Evolutionary conservation across 176 grass and related monocot species (phyloP).

Genomic region (Musa beccarii): DNA sequence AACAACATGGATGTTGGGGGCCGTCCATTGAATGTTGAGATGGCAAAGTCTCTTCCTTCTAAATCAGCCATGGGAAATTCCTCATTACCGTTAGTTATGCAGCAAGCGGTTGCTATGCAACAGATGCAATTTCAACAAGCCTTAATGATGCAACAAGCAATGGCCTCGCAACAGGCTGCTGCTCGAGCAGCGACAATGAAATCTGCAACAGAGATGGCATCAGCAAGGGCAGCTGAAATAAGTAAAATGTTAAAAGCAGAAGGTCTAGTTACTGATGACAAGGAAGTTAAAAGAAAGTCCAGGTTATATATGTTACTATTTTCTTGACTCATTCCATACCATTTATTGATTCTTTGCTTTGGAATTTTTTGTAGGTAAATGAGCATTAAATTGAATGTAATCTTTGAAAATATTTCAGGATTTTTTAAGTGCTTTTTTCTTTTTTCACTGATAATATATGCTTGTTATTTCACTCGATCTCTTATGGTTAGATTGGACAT

Average conservation of each 20-base stretch:
- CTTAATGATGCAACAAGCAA: slow-evolving; percentile 69
- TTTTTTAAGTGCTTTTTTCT: background rate
- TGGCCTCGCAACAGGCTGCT: slow-evolving; percentile 71
- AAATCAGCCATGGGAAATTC: slow-evolving; percentile 48
- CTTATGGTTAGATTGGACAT: background rate
- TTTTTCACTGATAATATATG: background rate
- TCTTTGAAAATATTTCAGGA: background rate
- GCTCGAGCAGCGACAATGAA: slow-evolving; percentile 86
- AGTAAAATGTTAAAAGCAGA: slow-evolving; percentile 89
- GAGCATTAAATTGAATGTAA: background rate
- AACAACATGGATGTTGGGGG: slow-evolving; percentile 82
- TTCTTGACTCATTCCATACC: background rate
- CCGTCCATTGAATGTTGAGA: slow-evolving; percentile 85
- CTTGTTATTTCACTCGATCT: background rate
- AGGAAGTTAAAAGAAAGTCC: slow-evolving; percentile 48
- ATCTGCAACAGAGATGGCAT: slow-evolving; percentile 88
- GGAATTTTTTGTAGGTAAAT: background rate
- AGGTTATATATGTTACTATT: slow-evolving; percentile 32
- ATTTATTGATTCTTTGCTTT: background rate
- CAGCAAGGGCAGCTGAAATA: slow-evolving; percentile 91
- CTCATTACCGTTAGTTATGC: slow-evolving; percentile 76
- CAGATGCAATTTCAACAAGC: slow-evolving; percentile 98
- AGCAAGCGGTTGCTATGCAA: slow-evolving; percentile 89
- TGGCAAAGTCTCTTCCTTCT: slow-evolving; percentile 80
- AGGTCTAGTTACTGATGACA: slow-evolving; percentile 45